phyloP scores from a whole-genome alignment of 495 filamentous ascomycete genomes.

The Aspergillus ostianus region DNA sequence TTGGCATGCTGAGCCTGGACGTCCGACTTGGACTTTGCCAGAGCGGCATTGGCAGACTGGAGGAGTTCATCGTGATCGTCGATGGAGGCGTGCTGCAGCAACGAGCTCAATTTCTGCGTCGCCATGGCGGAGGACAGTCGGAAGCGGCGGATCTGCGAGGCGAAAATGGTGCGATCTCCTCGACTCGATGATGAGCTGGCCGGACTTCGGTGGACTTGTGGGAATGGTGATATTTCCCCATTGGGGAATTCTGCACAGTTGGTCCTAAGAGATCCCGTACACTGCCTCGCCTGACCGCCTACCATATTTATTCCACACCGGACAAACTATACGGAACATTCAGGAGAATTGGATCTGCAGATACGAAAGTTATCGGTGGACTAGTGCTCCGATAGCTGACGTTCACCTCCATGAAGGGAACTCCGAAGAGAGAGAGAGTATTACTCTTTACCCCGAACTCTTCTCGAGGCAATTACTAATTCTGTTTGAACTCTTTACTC shows the following conservation, averaged over 20 bases:
- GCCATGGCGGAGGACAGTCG: slow-evolving; percentile 32
- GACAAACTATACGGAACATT: no score
- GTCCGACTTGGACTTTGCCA: slow-evolving; percentile 63
- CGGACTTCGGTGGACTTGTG: slow-evolving; percentile 12
- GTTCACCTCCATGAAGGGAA: no score
- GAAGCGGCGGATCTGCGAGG: slow-evolving; percentile 1
- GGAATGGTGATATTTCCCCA: slow-evolving; percentile 23
- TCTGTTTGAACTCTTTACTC: no score
- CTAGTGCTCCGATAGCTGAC: no score
- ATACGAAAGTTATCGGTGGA: no score
- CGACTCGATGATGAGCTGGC: slow-evolving; percentile 9
- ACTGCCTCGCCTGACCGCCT: neutral
- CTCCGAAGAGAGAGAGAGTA: no score
- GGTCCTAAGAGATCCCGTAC: slow-evolving; percentile 14
- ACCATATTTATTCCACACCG: neutral
- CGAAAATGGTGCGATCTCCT: neutral
- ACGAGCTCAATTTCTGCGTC: slow-evolving; percentile 51
- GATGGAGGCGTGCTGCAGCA: slow-evolving; percentile 59
- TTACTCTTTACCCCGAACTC: no score
- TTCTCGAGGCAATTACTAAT: no score
- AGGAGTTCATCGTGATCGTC: slow-evolving; percentile 75
- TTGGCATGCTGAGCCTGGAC: slow-evolving; percentile 71
- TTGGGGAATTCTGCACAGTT: slow-evolving; percentile 21
- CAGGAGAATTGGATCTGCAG: no score
- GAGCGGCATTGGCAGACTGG: slow-evolving; percentile 64